A percentile compares a stretch with the other conserved stretches of the same genome.
These are phyloP conservation scores for Cytospora schulzeri DNA, from an alignment of 2,329 filamentous ascomycete species.

Conservation along the genomic window DNA sequence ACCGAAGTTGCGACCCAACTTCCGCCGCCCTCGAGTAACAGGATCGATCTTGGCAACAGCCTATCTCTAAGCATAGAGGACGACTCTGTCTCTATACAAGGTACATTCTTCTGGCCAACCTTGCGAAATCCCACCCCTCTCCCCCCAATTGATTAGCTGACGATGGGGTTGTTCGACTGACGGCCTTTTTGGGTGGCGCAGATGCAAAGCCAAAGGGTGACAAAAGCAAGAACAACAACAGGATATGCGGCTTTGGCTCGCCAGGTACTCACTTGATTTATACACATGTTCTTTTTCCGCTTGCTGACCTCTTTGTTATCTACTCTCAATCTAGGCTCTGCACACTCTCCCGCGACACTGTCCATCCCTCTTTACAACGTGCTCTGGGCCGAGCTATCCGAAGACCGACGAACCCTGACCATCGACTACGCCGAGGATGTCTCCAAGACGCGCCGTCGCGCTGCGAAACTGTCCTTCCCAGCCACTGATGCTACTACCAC, in stretches of 20 bases:
- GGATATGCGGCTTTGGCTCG: constrained; percentile 30
- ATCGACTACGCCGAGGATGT: constrained; percentile 71
- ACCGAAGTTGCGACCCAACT: not conserved
- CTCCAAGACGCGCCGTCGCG: constrained; percentile 61
- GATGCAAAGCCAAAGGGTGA: constrained; percentile 19
- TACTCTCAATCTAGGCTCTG: not conserved
- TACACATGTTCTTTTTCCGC: not conserved
- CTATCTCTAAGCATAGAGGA: constrained; percentile 38
- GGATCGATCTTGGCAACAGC: constrained; percentile 35
- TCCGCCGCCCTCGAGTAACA: not conserved
- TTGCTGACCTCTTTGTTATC: not conserved
- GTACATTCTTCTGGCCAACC: constrained; percentile 31
- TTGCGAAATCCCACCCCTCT: too few relatives aligned
- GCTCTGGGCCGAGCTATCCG: constrained; percentile 71
- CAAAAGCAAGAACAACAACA: constrained; percentile 26
- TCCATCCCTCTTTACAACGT: constrained; percentile 78
- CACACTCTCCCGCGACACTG: constrained; percentile 28
- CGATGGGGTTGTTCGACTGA: not conserved
- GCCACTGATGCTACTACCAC: not conserved
- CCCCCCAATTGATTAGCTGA: not conserved
- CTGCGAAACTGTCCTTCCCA: constrained; percentile 61
- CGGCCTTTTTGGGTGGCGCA: constrained; percentile 22
- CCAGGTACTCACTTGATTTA: constrained; percentile 25
- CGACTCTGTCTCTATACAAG: constrained; percentile 38
- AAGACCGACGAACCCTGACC: constrained; percentile 57